Evolutionary conservation across 2,329 filamentous ascomycete species (phyloP).

Genomic region (Nemania abortiva): DNA sequence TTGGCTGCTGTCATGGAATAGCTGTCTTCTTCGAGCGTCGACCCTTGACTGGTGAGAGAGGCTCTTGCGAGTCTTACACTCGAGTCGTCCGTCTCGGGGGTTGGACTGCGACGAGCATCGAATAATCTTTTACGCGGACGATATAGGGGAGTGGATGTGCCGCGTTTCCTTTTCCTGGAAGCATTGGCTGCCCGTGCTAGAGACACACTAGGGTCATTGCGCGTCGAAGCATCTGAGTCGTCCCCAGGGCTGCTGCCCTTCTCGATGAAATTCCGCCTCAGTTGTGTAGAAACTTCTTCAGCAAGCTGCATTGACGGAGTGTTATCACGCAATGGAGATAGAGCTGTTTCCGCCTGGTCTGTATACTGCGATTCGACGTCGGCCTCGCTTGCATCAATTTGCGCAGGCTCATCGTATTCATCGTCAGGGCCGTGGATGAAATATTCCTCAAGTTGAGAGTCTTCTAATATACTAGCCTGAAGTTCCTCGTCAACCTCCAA

Average conservation of each 20-base stretch:
- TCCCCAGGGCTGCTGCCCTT: slow-evolving; percentile 29
- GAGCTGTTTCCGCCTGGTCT: slow-evolving; percentile 17
- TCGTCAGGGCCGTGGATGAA: background rate
- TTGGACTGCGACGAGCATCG: slow-evolving; percentile 31
- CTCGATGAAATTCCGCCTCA: slow-evolving; percentile 23
- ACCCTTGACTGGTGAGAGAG: slow-evolving; percentile 42
- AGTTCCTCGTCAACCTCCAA: slow-evolving; percentile 44
- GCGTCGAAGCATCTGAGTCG: slow-evolving; percentile 31
- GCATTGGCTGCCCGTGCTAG: slow-evolving; percentile 46
- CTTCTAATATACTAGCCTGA: slow-evolving; percentile 48
- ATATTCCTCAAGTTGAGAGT: slow-evolving; percentile 37
- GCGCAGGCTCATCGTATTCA: background rate
- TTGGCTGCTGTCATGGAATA: slow-evolving; percentile 56
- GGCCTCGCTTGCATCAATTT: background rate
- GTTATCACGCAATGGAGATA: slow-evolving; percentile 28
- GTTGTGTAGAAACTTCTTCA: slow-evolving; percentile 27
- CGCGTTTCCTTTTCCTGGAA: slow-evolving; percentile 35
- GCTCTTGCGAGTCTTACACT: slow-evolving; percentile 47
- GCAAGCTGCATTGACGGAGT: slow-evolving; percentile 27
- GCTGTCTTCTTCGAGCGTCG: slow-evolving; percentile 48
- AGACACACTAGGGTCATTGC: slow-evolving; percentile 44
- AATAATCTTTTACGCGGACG: slow-evolving; percentile 32
- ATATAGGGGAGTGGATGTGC: slow-evolving; percentile 27
- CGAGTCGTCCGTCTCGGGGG: slow-evolving; percentile 41
- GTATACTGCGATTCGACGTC: slow-evolving; percentile 1